Conservation (phyloP, 192 early-diverging fungal genomes). For the Entophlyctis luteolus region DNA sequence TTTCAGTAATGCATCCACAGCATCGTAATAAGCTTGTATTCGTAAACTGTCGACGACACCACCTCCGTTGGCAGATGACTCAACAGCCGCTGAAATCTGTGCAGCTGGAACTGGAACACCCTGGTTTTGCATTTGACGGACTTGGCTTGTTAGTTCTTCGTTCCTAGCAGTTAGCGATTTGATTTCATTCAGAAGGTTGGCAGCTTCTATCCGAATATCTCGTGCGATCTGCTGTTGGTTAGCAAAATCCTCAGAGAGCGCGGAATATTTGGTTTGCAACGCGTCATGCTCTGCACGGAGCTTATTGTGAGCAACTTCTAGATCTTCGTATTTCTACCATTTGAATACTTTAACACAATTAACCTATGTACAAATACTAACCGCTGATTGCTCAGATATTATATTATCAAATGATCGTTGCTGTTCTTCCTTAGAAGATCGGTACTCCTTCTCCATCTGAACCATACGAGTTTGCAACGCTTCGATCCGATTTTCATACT, state of each 20-base stretch:
- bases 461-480: conserved; percentile 13
- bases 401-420: conserved; percentile 5
- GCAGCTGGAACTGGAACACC: no score
- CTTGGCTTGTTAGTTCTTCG: conserved; percentile 52
- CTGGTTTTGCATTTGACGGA: no score
- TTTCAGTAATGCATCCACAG: conserved; percentile 73
- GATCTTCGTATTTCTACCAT: conserved; percentile 14
- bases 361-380: no score
- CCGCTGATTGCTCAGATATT: conserved; percentile 6
- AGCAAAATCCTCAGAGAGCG: conserved; percentile 68
- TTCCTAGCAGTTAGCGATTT: conserved; percentile 59
- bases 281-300: conserved; percentile 40
- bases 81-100: no score
- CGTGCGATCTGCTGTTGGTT: conserved; percentile 70
- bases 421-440: conserved; percentile 10
- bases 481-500: conserved; percentile 18
- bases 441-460: conserved; percentile 22
- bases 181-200: conserved; percentile 67
- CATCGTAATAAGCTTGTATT: conserved; percentile 71
- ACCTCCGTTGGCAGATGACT: background rate
- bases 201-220: conserved; percentile 67
- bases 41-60: conserved; percentile 69
- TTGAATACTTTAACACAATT: background rate
- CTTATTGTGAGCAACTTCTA: conserved; percentile 30
- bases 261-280: conserved; percentile 59